Evolutionary conservation across 257 asterid genomes (phyloP).

Genomic region (Solanum bukasovii): DNA sequence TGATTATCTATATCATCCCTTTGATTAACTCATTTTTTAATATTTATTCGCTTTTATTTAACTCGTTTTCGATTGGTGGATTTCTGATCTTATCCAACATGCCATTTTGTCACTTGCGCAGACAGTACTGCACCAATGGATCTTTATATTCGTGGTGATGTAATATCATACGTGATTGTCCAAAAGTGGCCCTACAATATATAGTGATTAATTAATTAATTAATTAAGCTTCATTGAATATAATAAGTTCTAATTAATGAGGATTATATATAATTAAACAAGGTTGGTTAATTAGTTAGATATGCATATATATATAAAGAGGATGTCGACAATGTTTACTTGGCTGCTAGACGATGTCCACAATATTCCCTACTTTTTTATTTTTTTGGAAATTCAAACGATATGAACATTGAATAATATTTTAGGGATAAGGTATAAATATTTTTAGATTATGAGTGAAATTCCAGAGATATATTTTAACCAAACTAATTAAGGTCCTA

Average conservation of each 20-base stretch:
- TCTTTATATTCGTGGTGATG: not conserved
- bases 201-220: too few relatives aligned
- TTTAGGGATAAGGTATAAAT: not conserved
- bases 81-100: not conserved
- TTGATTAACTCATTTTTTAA: too few relatives aligned
- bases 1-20: not conserved
- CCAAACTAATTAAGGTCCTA: too few relatives aligned
- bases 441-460: too few relatives aligned
- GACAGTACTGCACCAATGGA: not conserved
- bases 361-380: not conserved
- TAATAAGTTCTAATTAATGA: not conserved
- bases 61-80: not conserved
- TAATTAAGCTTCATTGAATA: not conserved
- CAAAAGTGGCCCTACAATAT: not conserved
- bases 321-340: not conserved
- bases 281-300: not conserved
- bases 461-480: accelerated
- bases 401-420: too few relatives aligned
- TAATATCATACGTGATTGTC: not conserved
- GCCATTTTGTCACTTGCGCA: not conserved
- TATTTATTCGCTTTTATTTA: too few relatives aligned
- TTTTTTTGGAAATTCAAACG: not conserved
- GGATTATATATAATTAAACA: too few relatives aligned
- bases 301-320: not conserved
- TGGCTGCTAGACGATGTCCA: not conserved